These are phyloP conservation scores for Aspergillus sp. DNA, from an alignment of 2,329 filamentous ascomycete genomes.

Conservation along the genomic window DNA sequence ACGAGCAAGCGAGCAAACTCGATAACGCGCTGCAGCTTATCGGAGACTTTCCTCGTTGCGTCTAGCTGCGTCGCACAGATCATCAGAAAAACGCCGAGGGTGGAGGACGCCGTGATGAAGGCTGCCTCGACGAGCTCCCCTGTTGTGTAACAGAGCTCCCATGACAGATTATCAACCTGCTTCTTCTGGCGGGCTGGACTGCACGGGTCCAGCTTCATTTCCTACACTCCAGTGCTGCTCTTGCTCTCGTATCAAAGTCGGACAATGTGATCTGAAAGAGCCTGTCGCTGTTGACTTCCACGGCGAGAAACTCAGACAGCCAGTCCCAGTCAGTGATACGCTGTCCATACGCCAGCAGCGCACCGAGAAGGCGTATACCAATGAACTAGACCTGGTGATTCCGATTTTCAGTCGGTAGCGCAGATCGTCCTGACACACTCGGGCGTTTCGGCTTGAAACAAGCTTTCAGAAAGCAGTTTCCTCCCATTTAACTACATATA, in stretches of 20 bases:
- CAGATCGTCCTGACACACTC: too few relatives aligned
- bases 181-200: conserved; percentile 17
- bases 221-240: too few relatives aligned
- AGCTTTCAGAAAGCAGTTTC: too few relatives aligned
- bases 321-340: background rate
- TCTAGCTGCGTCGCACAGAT: background rate
- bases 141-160: conserved; percentile 42
- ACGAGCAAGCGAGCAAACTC: background rate
- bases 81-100: background rate
- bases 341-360: background rate
- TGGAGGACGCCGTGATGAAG: background rate
- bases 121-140: conserved; percentile 39
- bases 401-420: too few relatives aligned
- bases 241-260: too few relatives aligned
- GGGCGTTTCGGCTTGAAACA: too few relatives aligned
- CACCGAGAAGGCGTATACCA: background rate
- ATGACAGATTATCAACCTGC: conserved; percentile 43
- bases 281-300: background rate
- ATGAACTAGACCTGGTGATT: too few relatives aligned
- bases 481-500: too few relatives aligned
- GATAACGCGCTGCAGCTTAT: background rate
- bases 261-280: background rate
- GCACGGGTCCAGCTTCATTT: too few relatives aligned
- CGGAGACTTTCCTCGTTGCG: background rate
- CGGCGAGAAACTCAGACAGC: background rate